phyloP scores from a whole-genome alignment of 495 filamentous ascomycete species.

The Neurospora sp. region DNA sequence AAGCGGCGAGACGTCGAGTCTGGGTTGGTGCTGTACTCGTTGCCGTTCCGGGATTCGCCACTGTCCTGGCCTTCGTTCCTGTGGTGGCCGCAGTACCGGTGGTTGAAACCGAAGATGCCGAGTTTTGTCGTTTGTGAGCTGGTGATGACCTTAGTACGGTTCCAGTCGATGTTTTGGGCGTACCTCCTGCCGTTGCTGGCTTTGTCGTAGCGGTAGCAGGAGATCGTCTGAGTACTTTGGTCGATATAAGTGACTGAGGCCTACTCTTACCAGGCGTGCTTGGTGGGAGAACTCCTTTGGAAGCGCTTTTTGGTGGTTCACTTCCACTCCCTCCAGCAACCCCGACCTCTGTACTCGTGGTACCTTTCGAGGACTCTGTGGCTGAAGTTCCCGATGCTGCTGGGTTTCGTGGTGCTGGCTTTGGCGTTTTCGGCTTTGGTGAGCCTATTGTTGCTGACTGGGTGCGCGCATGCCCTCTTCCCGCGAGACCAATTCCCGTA shows the following conservation, averaged over 20 bases:
- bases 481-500: background rate
- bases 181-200: background rate
- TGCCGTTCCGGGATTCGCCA: background rate
- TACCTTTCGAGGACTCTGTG: background rate
- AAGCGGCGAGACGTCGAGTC: background rate
- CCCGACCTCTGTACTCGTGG: background rate
- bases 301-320: background rate
- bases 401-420: background rate
- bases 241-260: background rate
- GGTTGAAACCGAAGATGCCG: background rate
- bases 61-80: background rate
- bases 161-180: background rate
- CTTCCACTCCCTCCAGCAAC: background rate
- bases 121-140: background rate
- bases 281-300: background rate
- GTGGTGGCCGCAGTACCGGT: background rate
- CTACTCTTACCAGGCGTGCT: background rate
- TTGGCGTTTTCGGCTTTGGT: background rate
- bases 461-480: background rate
- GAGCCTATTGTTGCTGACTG: background rate
- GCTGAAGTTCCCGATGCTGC: background rate
- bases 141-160: background rate
- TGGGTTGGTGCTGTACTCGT: slow-evolving; percentile 14
- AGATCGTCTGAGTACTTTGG: background rate
- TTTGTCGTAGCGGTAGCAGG: background rate